Base-by-base conservation (phyloP, 345 rosid genomes). In the Hevea brasiliensis region DNA sequence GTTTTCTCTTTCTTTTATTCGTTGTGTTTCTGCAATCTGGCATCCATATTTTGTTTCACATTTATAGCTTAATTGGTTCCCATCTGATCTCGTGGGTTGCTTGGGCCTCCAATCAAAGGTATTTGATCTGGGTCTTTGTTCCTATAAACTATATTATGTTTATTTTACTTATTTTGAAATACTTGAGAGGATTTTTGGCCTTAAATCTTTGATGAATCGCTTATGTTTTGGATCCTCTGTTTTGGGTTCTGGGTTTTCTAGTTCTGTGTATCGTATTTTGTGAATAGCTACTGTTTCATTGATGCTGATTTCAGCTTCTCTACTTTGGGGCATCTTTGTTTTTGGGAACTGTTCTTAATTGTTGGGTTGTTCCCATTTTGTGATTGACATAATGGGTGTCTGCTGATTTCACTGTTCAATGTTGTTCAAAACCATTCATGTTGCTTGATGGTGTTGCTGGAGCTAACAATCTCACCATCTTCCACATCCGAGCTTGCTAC, bases 221-320 rank as follows among this genome's bases (percentile, higher is more conserved):
- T 53, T 51, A 48, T 1, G 15, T 11, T 41, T 71, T 59, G 79
- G 15, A 64, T 55, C 44, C 26, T 62, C 64, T 48, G 44, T 40
- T 14, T 56, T 76, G 45, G 48, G 26, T 23, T 61, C 67, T 72
- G 48, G 65, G 48, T 42, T 77, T 53, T 59, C 51, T 37, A 13
- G 45, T 65, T 71, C 45, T 72, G 40, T 37, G 69, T 32, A 6
- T 14, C 8, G 4, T 65, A 23, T n/a, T 57, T 55, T 58, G 21
- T 32, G 35, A 62, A 18, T 41, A 41, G 66, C 65, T n/a, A 82
- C 82, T 82, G 87, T 82, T 84, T 60, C 77, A 82, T 84, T 76
- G 79, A 65, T 54, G 48, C 55, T 24, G 54, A 50, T 71, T 71
- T 72, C 37, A 32, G 2, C 37, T 71, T 29, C 40, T 42, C 35